A percentile compares a stretch with the other conserved stretches of the same genome.
Evolutionary conservation across 208 protist genomes (phyloP).

Genomic region (Vickermania ingenoplastis): DNA sequence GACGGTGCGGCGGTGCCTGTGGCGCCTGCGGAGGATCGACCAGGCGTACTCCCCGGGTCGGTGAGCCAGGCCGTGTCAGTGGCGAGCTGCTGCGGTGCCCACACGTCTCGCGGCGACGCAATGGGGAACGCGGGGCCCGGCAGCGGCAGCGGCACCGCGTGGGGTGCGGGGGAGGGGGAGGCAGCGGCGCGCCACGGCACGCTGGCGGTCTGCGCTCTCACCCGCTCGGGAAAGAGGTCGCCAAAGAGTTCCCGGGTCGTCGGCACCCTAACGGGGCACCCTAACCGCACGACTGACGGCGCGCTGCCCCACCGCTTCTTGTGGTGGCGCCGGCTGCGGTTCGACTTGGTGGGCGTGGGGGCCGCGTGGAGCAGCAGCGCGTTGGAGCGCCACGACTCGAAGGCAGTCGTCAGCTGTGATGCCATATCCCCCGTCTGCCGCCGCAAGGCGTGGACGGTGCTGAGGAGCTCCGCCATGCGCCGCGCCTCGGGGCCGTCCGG

Average conservation of each 20-base stretch:
- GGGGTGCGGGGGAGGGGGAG: too few species aligned
- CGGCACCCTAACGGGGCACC: neutral
- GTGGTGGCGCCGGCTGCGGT: too few species aligned
- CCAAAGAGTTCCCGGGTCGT: neutral
- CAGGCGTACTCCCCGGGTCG: neutral
- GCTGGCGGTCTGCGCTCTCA: neutral
- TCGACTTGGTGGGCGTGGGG: too few species aligned
- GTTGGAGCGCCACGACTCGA: neutral
- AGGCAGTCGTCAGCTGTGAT: neutral
- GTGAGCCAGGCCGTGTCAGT: neutral
- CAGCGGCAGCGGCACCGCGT: neutral
- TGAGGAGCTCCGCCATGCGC: constrained; percentile 8
- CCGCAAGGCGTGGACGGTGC: constrained; percentile 11
- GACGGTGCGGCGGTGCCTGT: too few species aligned
- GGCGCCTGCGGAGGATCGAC: neutral
- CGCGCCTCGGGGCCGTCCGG: constrained; percentile 6
- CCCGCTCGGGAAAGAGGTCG: neutral
- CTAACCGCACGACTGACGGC: too few species aligned
- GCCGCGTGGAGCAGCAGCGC: neutral
- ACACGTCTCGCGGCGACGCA: neutral
- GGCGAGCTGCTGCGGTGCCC: neutral
- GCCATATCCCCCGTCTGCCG: constrained; percentile 12
- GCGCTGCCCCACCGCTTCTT: neutral
- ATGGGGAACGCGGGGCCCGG: neutral
- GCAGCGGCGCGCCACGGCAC: too few species aligned